Evolutionary conservation across 1,284 basidiomycete genomes (phyloP), one percentile per base, ranked within the genome.

Genomic region (Apiotrichum siamense): DNA sequence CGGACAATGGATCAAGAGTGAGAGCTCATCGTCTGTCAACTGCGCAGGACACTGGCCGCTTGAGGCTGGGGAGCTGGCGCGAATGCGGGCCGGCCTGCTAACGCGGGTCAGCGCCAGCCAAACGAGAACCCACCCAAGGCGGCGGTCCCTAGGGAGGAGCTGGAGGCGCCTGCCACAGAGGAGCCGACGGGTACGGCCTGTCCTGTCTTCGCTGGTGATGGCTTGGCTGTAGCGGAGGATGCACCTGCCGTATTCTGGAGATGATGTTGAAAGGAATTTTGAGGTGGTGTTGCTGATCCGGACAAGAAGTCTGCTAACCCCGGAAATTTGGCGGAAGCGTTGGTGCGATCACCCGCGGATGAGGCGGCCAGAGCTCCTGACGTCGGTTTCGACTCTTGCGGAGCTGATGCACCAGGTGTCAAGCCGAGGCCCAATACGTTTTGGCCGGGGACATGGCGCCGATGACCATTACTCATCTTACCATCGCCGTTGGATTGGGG

Each of bases 241-340:
- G 37, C 20, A 7, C 33, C 27, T 18, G 31, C 20, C 7, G 23
- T 38, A 25, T 41, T 44, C 27, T 54, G 39, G 25, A 48, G 55
- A 33, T 47, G 54, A 44, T 42, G 59, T 32, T 37, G 58, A 45
- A 57, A 57, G 1, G 56, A 46, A 33, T 57, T 50, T 21, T 57
- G 56, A 3, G 56, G 49, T 5, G 44, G 50, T 29, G 47, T 52
- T 12, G 46, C 52, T 3, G 58, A 54, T 2, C 57, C 60, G 0
- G 52, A 55, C 9, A 67, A 52, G 33, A 64, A 67, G 33, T 67
- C 65, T 4, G 58, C 56, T 47, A 67, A 49, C 4, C 58, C 61
- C 4, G 63, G 55, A 39, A 64, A 67, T 15, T 61, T 39, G 1
- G 55, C 42, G 12, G 55, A 49, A 15, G 52, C 50, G 20, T 52